Conservation (phyloP, 257 asterid genomes). For the Leptodermis oblonga region DNA sequence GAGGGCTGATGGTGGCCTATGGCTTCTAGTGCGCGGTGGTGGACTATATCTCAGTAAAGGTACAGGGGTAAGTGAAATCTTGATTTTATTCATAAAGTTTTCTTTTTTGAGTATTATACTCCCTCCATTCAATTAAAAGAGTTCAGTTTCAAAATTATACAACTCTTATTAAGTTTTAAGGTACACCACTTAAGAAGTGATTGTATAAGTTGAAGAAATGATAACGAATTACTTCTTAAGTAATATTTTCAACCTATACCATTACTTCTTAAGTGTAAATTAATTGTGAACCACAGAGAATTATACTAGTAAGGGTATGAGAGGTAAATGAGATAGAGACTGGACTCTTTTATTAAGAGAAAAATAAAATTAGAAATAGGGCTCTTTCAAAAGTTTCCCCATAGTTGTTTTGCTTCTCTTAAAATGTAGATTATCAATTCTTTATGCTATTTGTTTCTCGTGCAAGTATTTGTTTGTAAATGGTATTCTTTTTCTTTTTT, state of each 20-base stretch:
- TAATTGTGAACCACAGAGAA: no score
- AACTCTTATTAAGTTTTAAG: neutral
- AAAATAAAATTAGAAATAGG: no score
- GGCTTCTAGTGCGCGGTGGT: constrained; percentile 99
- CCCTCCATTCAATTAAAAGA: no score
- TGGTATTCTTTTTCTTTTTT: neutral
- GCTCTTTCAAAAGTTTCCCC: neutral
- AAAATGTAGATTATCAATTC: neutral
- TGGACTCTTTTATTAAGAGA: no score
- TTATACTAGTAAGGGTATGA: no score
- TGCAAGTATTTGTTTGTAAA: neutral
- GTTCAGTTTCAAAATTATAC: no score
- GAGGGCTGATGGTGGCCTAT: constrained; percentile 99
- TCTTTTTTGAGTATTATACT: neutral
- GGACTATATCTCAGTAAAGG: constrained; percentile 97
- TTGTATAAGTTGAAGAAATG: neutral
- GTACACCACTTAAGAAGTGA: neutral
- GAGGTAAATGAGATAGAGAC: no score
- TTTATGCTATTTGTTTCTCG: neutral
- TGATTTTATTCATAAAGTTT: neutral
- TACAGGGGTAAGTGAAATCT: constrained; percentile 63
- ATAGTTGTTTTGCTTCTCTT: neutral
- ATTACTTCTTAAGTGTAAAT: no score
- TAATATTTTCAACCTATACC: no score
- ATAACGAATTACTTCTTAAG: no score